Evolutionary conservation across 2,329 filamentous ascomycete genomes (phyloP).

Genomic region (Botrytis squamosa): DNA sequence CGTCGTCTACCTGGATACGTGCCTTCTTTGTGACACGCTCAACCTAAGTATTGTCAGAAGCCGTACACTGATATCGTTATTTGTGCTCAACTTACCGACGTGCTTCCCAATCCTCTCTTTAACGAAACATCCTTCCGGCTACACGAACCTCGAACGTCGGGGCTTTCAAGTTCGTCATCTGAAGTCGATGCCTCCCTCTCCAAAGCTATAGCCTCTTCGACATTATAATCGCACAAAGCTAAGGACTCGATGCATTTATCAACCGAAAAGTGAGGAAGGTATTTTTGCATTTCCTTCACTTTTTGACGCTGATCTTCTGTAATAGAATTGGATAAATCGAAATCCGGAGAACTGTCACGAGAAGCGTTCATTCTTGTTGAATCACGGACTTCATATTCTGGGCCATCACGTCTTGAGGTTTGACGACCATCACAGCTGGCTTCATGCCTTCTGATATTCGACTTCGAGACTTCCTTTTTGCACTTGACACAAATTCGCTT

Average conservation of each 20-base stretch:
- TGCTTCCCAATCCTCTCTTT: background rate
- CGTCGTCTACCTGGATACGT: background rate
- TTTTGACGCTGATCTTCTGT: constrained; percentile 4
- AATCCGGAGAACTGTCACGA: background rate
- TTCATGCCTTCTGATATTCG: background rate
- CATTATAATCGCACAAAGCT: background rate
- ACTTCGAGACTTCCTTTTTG: background rate
- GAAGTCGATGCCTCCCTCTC: background rate
- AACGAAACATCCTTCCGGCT: background rate
- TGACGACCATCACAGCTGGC: background rate
- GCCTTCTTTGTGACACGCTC: background rate
- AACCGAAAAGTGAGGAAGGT: background rate
- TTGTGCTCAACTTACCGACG: background rate
- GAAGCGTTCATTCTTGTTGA: background rate
- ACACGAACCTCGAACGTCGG: background rate
- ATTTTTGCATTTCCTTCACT: background rate
- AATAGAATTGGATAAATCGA: no score
- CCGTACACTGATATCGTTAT: background rate
- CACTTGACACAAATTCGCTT: background rate
- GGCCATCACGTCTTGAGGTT: background rate
- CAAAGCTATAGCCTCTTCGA: background rate
- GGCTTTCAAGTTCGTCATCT: background rate
- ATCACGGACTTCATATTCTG: background rate
- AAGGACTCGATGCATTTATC: background rate
- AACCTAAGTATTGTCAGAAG: background rate